Evolutionary conservation across 2,329 filamentous ascomycete genomes (phyloP).

Genomic region (Chaetomiaceae sp.): DNA sequence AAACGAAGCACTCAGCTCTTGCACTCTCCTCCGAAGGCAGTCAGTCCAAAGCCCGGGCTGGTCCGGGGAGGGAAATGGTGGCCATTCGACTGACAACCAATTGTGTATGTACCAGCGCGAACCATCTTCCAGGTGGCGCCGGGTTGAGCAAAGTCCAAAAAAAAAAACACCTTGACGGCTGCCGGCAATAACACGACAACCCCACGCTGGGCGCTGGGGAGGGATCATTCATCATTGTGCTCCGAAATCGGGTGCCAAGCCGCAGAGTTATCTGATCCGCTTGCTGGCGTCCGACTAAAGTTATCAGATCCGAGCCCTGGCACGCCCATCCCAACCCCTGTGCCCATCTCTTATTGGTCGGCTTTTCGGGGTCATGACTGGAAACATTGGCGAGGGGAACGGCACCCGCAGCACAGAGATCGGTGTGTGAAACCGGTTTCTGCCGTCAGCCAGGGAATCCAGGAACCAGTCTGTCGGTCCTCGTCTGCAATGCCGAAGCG

Average conservation of each 20-base stretch:
- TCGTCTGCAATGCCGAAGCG: neutral
- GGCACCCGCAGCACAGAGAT: neutral
- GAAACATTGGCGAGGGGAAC: neutral
- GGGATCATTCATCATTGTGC: too few species aligned
- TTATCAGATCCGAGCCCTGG: constrained; percentile 33
- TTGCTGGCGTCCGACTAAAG: constrained; percentile 27
- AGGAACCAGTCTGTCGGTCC: neutral
- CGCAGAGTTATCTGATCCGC: constrained; percentile 32
- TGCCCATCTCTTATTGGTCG: constrained; percentile 17
- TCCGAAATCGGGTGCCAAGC: constrained; percentile 27
- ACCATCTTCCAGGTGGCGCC: too few species aligned
- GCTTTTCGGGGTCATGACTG: neutral
- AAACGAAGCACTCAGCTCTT: neutral
- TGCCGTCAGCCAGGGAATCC: neutral
- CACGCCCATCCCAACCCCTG: constrained; percentile 18
- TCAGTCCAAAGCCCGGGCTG: too few species aligned
- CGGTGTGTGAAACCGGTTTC: constrained; percentile 10
- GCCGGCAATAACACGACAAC: neutral
- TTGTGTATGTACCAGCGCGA: too few species aligned
- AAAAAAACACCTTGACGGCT: neutral
- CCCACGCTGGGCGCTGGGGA: neutral
- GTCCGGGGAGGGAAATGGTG: too few species aligned
- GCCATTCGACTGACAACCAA: too few species aligned
- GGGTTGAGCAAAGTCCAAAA: too few species aligned
- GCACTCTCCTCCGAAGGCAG: neutral